phyloP scores from a whole-genome alignment of 345 rosid species.

The Excoecaria cochinchinensis region DNA sequence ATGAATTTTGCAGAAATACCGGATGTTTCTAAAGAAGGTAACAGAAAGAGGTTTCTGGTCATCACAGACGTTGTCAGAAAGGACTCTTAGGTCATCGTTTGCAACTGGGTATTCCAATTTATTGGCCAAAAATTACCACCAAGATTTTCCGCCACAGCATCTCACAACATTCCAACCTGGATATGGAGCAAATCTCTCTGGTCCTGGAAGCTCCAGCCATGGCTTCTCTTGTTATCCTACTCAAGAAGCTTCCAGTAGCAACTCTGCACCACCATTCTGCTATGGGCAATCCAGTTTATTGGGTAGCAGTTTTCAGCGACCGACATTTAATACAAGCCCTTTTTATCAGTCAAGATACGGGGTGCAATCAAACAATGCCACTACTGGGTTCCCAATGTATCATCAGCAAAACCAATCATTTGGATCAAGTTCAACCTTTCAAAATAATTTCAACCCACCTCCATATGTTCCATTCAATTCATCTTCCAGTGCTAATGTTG shows the following conservation, averaged over 20 bases:
- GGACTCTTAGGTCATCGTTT: constrained; percentile 32
- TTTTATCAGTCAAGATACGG: neutral
- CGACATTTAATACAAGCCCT: neutral
- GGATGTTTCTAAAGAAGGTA: constrained; percentile 52
- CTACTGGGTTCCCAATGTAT: neutral
- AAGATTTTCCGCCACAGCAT: neutral
- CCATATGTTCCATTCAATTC: neutral
- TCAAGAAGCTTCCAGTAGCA: constrained; percentile 16
- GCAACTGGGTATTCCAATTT: constrained; percentile 23
- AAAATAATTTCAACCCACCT: neutral
- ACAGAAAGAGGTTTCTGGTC: constrained; percentile 28
- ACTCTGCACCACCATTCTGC: neutral
- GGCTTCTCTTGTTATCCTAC: neutral
- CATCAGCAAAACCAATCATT: constrained; percentile 7
- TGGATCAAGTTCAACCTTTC: neutral
- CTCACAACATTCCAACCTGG: constrained; percentile 8
- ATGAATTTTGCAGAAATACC: constrained; percentile 54
- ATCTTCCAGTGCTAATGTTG: neutral
- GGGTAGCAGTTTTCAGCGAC: constrained; percentile 14
- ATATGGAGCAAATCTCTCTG: neutral
- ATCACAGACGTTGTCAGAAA: constrained; percentile 14
- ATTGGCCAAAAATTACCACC: neutral
- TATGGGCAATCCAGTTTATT: constrained; percentile 15
- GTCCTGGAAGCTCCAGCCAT: neutral
- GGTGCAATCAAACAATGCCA: neutral